phyloP scores from a whole-genome alignment of 2,329 filamentous ascomycete genomes.

The Apiospora aurea region DNA sequence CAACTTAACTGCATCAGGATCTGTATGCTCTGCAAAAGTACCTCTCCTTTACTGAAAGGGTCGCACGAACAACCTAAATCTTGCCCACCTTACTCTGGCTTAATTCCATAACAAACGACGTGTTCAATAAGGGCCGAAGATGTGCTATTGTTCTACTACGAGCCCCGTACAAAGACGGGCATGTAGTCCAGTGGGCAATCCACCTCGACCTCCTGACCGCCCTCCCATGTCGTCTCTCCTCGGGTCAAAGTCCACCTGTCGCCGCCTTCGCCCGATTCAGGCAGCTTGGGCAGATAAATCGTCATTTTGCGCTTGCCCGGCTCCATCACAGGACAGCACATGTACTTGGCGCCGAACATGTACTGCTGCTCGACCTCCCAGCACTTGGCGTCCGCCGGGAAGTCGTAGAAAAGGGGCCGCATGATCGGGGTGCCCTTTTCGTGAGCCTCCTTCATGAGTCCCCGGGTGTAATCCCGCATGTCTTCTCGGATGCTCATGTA shows the following conservation, averaged over 20 bases:
- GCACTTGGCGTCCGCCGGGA: slow-evolving; percentile 58
- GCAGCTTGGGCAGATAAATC: slow-evolving; percentile 58
- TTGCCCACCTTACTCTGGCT: no score
- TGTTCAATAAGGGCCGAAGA: no score
- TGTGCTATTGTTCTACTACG: background rate
- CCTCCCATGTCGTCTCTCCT: slow-evolving; percentile 20
- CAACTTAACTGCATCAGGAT: no score
- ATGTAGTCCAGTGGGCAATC: slow-evolving; percentile 31
- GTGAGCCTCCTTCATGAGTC: slow-evolving; percentile 66
- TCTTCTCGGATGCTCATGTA: slow-evolving; percentile 66
- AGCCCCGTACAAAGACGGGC: slow-evolving; percentile 29
- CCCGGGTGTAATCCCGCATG: slow-evolving; percentile 63
- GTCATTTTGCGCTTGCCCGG: slow-evolving; percentile 45
- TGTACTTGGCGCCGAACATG: slow-evolving; percentile 67
- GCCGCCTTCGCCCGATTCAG: slow-evolving; percentile 1
- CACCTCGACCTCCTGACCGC: slow-evolving; percentile 29
- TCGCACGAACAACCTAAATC: no score
- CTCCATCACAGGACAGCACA: slow-evolving; percentile 63
- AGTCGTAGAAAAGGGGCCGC: slow-evolving; percentile 69
- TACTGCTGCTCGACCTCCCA: slow-evolving; percentile 69
- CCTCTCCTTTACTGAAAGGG: no score
- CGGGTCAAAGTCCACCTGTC: slow-evolving; percentile 33
- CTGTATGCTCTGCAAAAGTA: no score
- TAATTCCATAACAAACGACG: no score
- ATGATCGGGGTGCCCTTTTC: slow-evolving; percentile 68